Percentiles rank a stretch among this genome's conserved stretches.
Evolutionary conservation across 2,329 filamentous ascomycete species (phyloP).

Genomic region (Metarhizium rileyi): DNA sequence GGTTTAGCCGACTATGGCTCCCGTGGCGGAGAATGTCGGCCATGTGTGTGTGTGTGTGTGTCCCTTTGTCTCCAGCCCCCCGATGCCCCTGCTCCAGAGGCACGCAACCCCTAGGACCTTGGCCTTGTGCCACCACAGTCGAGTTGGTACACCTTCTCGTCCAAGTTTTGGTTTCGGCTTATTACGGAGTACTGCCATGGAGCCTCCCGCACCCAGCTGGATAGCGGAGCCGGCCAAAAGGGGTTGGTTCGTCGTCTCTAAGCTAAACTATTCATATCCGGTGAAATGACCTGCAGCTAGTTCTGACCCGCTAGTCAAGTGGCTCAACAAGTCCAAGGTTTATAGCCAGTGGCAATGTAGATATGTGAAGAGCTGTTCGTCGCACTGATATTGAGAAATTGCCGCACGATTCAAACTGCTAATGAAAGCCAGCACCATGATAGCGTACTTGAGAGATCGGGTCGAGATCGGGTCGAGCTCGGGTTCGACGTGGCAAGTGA

Average conservation of each 20-base stretch:
- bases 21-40: conserved; percentile 1
- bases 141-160: background rate
- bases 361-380: background rate
- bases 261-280: background rate
- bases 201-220: background rate
- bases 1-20: conserved; percentile 6
- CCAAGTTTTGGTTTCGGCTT: background rate
- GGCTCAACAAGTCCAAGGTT: background rate
- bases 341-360: background rate
- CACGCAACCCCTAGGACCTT: too few relatives aligned
- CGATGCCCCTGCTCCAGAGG: background rate
- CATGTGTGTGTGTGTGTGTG: background rate
- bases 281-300: background rate
- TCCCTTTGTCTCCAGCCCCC: background rate
- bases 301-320: background rate
- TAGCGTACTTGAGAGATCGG: background rate
- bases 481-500: background rate
- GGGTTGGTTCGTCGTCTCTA: background rate
- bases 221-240: background rate
- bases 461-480: background rate
- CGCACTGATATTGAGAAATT: background rate
- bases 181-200: background rate
- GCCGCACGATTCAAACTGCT: background rate
- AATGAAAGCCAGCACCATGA: background rate
- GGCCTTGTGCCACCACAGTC: background rate